Base-by-base conservation (phyloP, 2,329 filamentous ascomycete genomes). In the Myriangium duriaei region DNA sequence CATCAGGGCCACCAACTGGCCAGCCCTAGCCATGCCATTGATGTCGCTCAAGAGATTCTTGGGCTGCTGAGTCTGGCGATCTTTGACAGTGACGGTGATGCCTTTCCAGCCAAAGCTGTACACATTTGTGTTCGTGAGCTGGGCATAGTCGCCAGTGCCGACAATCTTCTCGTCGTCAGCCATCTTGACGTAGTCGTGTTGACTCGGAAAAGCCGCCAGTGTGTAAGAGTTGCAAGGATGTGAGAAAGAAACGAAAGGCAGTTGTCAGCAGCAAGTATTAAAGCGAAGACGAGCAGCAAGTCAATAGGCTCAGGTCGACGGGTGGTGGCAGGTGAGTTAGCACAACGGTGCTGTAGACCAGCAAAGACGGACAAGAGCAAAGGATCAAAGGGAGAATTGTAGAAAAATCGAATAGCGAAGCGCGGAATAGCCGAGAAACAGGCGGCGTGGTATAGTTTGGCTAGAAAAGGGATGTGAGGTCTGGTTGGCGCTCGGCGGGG, bases 1-100 rank as follows among this genome's bases (percentile, higher is more conserved):
- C 81, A 92, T 88, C 32, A 92, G 60, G 28, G 84, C 85, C 43
- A 84, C 69, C 30, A 87, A 64, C 54, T 86, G 76, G 32, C 81
- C 82, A 19, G 78, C 76, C 54, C 75, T 62, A 31, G 81, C 72
- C 35, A 74, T 59, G 9, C 81, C 81, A 49, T 69, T 68, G 33
- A 79, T 69, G 47, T 72, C 63, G 19, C 71, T 66, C 4, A 87
- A 65, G 41, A 87, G 75, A 12, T 68, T 63, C 47, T 76, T 74
- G 1, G 72, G 65, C 44, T 72, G 52, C 48, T 79, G 78, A 1
- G 76, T 77, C 44, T 73, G 65, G 4, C 73, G 66, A 55, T 87
- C 80, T 49, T 82, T 81, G 46, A 88, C 80, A 0, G 69, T 76
- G 33, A 87, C 81, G 0, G 68, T 76, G 35, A 86, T 62, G 38